Conservation (phyloP, 169 alveolate species). For the Eimeria maxima region DNA sequence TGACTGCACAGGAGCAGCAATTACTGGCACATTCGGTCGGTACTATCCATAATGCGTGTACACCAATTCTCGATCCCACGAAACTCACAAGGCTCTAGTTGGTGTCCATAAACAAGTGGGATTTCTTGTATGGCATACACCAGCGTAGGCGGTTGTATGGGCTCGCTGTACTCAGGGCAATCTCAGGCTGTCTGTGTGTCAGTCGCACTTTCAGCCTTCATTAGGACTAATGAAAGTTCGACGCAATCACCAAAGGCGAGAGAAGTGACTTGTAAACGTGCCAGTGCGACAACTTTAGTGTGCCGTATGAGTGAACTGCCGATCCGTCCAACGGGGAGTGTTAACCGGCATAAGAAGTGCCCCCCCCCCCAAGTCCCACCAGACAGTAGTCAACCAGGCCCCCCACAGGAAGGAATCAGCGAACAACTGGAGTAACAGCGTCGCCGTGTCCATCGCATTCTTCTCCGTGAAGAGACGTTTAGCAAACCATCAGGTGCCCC, state of each 20-base stretch:
- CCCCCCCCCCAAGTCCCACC: neutral
- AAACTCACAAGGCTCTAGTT: neutral
- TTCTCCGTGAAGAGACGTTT: neutral
- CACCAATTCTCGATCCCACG: neutral
- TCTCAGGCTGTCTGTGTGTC: neutral
- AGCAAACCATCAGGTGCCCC: neutral
- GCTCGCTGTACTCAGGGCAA: neutral
- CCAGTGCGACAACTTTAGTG: neutral
- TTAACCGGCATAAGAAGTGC: neutral
- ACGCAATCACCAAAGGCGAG: neutral
- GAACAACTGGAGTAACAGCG: neutral
- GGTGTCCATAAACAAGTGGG: neutral
- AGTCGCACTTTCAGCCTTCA: neutral
- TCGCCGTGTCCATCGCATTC: neutral
- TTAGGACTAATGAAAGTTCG: neutral
- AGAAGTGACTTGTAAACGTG: neutral
- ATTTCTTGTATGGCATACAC: neutral
- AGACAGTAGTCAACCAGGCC: neutral
- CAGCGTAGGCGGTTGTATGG: neutral
- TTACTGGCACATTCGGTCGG: neutral
- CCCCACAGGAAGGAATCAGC: neutral
- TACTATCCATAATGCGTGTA: too few relatives aligned
- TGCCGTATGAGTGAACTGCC: neutral
- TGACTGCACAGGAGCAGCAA: neutral
- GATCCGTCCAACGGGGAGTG: neutral